Conservation (phyloP, 768 basidiomycete species). For the Lactarius pseudohatsudake region DNA sequence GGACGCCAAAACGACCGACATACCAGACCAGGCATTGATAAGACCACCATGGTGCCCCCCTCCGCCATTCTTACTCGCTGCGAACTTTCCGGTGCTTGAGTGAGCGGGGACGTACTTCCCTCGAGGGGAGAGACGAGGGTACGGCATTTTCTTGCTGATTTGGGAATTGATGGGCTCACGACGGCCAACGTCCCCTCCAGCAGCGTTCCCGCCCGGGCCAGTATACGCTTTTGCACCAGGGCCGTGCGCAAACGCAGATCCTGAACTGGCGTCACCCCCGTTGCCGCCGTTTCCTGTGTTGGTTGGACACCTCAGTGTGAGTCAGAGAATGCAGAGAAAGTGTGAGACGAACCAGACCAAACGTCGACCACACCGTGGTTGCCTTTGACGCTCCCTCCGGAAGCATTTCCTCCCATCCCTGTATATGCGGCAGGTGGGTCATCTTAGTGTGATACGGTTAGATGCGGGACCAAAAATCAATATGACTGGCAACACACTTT, state of each 20-base stretch:
- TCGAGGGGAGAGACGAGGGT: background rate
- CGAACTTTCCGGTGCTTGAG: background rate
- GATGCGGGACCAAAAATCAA: background rate
- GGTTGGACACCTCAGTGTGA: background rate
- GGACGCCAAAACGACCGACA: background rate
- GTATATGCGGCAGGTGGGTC: constrained; percentile 18
- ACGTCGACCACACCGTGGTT: constrained; percentile 14
- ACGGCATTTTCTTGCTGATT: background rate
- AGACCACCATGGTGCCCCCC: background rate
- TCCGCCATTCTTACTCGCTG: background rate
- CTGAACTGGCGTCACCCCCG: constrained; percentile 27
- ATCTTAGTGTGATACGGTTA: constrained; percentile 8
- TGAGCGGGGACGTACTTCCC: background rate
- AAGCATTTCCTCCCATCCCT: constrained; percentile 26
- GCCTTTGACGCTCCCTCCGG: constrained; percentile 22
- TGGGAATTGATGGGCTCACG: constrained; percentile 3
- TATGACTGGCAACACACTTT: constrained; percentile 10
- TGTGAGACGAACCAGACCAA: constrained; percentile 24
- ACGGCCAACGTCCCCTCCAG: constrained; percentile 15
- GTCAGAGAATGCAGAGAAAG: background rate
- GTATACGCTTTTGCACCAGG: constrained; percentile 21
- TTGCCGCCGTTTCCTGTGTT: constrained; percentile 28
- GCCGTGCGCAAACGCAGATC: constrained; percentile 12
- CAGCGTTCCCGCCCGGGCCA: constrained; percentile 21
- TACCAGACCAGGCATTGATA: constrained; percentile 15